A percentile compares a stretch with the other conserved stretches of the same genome.
phyloP scores from a whole-genome alignment of 2,329 filamentous ascomycete genomes.

The Fusarium coffeatum region DNA sequence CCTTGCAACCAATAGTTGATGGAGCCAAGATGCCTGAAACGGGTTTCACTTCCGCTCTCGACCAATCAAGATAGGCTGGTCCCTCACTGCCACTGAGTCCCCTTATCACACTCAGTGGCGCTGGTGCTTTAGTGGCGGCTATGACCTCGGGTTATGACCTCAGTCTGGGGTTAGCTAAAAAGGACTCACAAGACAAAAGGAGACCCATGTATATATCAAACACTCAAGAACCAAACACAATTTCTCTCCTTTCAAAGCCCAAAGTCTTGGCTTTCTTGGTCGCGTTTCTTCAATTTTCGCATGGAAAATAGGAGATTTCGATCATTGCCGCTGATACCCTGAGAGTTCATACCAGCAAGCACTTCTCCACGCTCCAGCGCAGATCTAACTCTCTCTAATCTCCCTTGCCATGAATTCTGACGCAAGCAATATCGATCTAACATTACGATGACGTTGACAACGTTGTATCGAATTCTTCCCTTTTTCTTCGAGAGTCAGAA shows the following conservation, averaged over 20 bases:
- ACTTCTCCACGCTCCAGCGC: conserved; percentile 16
- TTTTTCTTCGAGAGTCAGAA: neutral
- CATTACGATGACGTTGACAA: conserved; percentile 32
- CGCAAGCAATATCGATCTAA: conserved; percentile 24
- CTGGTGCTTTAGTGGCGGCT: conserved; percentile 19
- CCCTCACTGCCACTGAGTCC: conserved; percentile 26
- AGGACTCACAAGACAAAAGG: neutral
- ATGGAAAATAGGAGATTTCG: conserved; percentile 10
- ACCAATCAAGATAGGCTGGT: conserved; percentile 32
- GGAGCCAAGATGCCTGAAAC: conserved; percentile 44
- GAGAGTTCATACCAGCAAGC: conserved; percentile 6
- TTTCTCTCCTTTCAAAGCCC: neutral
- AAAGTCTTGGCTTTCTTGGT: conserved; percentile 2
- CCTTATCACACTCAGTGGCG: conserved; percentile 26
- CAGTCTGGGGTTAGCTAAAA: conserved; percentile 12
- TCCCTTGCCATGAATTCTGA: conserved; percentile 28
- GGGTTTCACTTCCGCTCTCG: conserved; percentile 32
- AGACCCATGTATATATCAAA: conserved; percentile 20
- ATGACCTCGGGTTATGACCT: conserved; percentile 29
- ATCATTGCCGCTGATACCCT: conserved; percentile 7
- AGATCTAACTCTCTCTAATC: conserved; percentile 12
- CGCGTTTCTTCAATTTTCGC: neutral
- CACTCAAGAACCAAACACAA: conserved; percentile 10
- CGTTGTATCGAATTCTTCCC: conserved; percentile 13
- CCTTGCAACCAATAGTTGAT: conserved; percentile 10